phyloP scores from a whole-genome alignment of 768 basidiomycete genomes.

The Leucocoprinus leucothites region DNA sequence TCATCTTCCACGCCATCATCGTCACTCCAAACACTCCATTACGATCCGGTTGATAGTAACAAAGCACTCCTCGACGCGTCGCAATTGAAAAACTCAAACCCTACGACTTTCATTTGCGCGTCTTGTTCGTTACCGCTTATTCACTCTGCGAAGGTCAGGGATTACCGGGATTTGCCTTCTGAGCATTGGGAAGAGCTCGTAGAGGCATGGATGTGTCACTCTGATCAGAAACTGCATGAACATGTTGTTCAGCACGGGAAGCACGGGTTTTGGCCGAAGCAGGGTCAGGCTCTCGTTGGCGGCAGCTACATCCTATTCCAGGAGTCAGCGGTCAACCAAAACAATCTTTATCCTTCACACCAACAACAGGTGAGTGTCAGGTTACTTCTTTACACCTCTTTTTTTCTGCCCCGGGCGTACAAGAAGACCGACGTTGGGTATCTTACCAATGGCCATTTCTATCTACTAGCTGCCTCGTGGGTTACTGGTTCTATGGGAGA shows the following conservation, averaged over 20 bases:
- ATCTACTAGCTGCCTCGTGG: slow-evolving; percentile 18
- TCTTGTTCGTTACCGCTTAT: slow-evolving; percentile 80
- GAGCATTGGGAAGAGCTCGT: slow-evolving; percentile 98
- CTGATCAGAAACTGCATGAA: slow-evolving; percentile 80
- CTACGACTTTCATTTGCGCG: slow-evolving; percentile 71
- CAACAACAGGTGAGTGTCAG: slow-evolving; percentile 52
- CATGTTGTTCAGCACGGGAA: slow-evolving; percentile 55
- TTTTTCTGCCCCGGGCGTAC: slow-evolving; percentile 48
- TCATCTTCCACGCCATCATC: slow-evolving; percentile 15
- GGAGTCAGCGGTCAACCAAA: slow-evolving; percentile 47
- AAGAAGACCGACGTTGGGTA: slow-evolving; percentile 92
- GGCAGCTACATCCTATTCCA: slow-evolving; percentile 87
- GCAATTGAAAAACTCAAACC: slow-evolving; percentile 51
- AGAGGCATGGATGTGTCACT: slow-evolving; percentile 98
- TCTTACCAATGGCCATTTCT: slow-evolving; percentile 49
- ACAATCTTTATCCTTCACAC: slow-evolving; percentile 47
- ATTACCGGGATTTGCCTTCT: slow-evolving; percentile 85
- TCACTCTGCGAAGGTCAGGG: slow-evolving; percentile 41
- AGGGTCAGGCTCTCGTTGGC: slow-evolving; percentile 77
- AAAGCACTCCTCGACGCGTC: slow-evolving; percentile 65
- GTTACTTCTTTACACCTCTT: slow-evolving; percentile 13
- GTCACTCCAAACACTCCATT: background rate
- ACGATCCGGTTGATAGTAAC: slow-evolving; percentile 13
- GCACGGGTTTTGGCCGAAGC: slow-evolving; percentile 77
- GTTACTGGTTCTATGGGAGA: slow-evolving; percentile 11